Base-by-base conservation (phyloP, 345 rosid genomes). In the Aethionema arabicum region DNA sequence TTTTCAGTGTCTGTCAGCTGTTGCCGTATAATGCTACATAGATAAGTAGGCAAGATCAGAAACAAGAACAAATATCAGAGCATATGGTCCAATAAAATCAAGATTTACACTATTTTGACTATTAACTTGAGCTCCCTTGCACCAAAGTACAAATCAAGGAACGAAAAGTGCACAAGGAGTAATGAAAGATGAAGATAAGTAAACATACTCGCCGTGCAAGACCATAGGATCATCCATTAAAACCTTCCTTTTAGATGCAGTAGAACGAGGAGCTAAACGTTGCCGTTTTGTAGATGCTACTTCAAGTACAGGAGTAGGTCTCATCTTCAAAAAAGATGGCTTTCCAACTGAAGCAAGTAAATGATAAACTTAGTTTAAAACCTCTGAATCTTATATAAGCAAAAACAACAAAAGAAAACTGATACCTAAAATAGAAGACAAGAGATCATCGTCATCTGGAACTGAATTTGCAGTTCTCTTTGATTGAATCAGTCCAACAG, bases 171-270 rank as follows among this genome's bases (percentile, higher is more conserved):
- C 47, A 40, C 44, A 14, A 33, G 70, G 7, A 42, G 40, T 52
- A 56, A 41, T 8, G 30, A 30, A 31, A 46, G 7, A 39, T 30
- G 33, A 53, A 43, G 60, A 52, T 59, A 61, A 56, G 49, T 16
- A 56, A 67, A 83, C 99, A 73, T 90, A 95, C 99, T 95, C 96
- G 83, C 99, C 99, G 45, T 79, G 98, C 77, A 95, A 79, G 77
- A 90, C 98, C 98, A 90, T 86, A 11, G 77, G 69, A 65, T 95
- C 98, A 72, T 95, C 99, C 83, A 90, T 78, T 57, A 82, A 84
- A 77, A 86, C 91, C 84, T 95, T 95, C 80, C 98, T 86, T 85
- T 86, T 95, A 27, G 70, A 61, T 56, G 80, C 79, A 75, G 79
- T 80, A 60, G 86, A 60, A 43, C 84, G 85, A 8, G 84, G 72